Evolutionary conservation across 1,284 basidiomycete genomes (phyloP), one percentile per base, ranked within the genome.

Genomic region (Sporisorium reilianum): DNA sequence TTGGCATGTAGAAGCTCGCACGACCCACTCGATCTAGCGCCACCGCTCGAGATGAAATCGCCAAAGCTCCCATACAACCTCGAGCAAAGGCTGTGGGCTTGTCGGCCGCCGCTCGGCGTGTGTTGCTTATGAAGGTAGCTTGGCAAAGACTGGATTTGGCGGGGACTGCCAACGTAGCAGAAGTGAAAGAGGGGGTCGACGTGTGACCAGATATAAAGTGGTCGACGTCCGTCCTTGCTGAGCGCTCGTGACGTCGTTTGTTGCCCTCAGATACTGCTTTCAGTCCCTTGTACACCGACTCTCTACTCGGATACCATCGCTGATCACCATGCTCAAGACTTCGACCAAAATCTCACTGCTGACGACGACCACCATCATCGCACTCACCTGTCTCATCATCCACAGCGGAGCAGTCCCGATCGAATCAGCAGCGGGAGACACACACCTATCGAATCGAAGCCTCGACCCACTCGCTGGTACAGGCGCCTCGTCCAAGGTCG

Each of bases 1-100:
- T 80, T 11, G 59, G 67, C 22, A 58, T 75, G 26, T 75, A 50
- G 49, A 25, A 0, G n/a, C 34, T 18, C 38, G 51, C 45, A 28
- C 25, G 14, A 11, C 18, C 28, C 50, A 57, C 10, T 23, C n/a
- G n/a, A 1, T 41, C 32, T 23, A 40, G 44, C 23, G 34, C 36
- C 34, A 34, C 11, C n/a, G 10, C 30, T 8, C 48, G 28, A 62
- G 50, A 67, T 67, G 58, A 67, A 62, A 18, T 42, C 16, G 23
- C 61, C 57, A 20, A 8, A n/a, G 4, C 45, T 46, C 45, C 26
- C 45, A 46, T 26, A 46, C 45, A 18, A 28, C 4, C 36, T 28
- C 10, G 28, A 30, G 32, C 32, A 34, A 28, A 28, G 26, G 45
- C 14, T 8, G 23, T 2, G 14, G 14, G 1, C 25, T 45, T 46